Percentiles rank a stretch among this genome's conserved stretches.
Conservation (phyloP, 176 grass and related monocot species). For the Aegilops umbellulata region DNA sequence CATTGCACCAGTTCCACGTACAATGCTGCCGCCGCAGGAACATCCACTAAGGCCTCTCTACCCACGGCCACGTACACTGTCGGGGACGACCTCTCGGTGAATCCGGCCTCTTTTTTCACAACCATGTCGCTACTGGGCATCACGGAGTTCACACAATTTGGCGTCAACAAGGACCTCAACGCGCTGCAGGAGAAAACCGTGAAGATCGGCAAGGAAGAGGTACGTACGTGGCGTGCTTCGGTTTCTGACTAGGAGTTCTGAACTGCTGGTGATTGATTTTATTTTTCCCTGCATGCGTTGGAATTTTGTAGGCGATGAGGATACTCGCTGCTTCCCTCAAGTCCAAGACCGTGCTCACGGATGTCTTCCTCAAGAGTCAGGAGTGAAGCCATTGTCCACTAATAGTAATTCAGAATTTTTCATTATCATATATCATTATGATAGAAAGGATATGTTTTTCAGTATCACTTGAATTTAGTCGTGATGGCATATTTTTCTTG, state of each 20-base stretch:
- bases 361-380: conserved; percentile 31
- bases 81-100: conserved; percentile 7
- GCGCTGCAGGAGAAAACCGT: not conserved
- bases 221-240: not conserved
- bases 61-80: not conserved
- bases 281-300: too few species aligned
- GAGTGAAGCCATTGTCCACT: not conserved
- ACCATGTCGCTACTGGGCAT: not conserved
- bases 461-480: not conserved
- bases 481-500: not conserved
- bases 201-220: conserved; percentile 38
- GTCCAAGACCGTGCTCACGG: conserved; percentile 23
- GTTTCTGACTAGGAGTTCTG: not conserved
- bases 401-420: too few species aligned
- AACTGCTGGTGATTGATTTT: not conserved
- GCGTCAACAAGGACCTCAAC: conserved; percentile 6
- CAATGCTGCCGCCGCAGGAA: too few species aligned
- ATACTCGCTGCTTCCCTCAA: conserved; percentile 27
- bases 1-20: not conserved
- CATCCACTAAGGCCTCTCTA: not conserved
- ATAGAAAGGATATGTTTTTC: not conserved
- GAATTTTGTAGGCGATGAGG: conserved; percentile 13
- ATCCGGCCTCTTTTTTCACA: not conserved
- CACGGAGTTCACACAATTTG: not conserved
- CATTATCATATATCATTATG: not conserved